These are phyloP conservation scores for Aquilaria malaccensis DNA, from an alignment of 345 rosid species.

Conservation along the genomic window DNA sequence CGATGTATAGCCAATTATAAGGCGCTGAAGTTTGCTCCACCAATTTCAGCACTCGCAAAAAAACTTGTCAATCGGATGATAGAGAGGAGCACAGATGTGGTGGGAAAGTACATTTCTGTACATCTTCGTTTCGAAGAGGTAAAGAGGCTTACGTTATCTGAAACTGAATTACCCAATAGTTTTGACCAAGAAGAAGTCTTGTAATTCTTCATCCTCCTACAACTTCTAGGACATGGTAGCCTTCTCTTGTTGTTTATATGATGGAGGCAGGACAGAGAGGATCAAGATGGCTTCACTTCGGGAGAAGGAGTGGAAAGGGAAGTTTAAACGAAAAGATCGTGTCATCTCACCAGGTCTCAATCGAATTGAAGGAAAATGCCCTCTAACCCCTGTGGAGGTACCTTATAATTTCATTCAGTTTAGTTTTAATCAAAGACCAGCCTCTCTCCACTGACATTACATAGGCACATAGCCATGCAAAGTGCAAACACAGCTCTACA, in stretches of 20 bases:
- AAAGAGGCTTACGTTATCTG: conserved; percentile 3
- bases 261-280: conserved; percentile 76
- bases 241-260: conserved; percentile 88
- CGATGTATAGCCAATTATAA: conserved; percentile 86
- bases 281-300: conserved; percentile 58
- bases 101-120: conserved; percentile 74
- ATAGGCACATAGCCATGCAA: no score
- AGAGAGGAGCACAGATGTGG: conserved; percentile 57
- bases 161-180: background rate
- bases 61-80: conserved; percentile 63
- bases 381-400: conserved; percentile 95
- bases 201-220: conserved; percentile 6
- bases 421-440: no score
- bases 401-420: conserved; percentile 4
- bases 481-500: no score
- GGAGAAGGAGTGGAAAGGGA: conserved; percentile 73
- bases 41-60: conserved; percentile 54
- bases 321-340: conserved; percentile 72
- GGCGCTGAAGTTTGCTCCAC: conserved; percentile 66
- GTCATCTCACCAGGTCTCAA: conserved; percentile 60
- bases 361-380: conserved; percentile 85
- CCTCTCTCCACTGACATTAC: no score
- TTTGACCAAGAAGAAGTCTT: background rate
- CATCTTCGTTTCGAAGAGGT: conserved; percentile 98
- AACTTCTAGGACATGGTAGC: conserved; percentile 88